Base-by-base conservation (phyloP, 257 asterid species). In the Primulina tabacum region DNA sequence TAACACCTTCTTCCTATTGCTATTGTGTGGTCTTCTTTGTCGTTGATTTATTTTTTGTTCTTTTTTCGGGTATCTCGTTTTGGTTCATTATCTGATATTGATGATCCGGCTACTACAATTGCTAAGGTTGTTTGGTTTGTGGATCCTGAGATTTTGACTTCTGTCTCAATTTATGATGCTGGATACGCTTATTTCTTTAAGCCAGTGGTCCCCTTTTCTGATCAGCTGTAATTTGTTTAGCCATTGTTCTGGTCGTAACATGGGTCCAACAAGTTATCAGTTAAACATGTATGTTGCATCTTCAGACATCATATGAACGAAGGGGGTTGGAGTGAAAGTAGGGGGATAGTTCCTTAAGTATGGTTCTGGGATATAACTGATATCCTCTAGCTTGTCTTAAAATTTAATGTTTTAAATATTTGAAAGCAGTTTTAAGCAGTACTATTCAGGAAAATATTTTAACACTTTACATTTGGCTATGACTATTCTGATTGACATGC, bases 71-170 rank as follows among this genome's bases (percentile, higher is more conserved):
- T 88, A 63, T 82, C 88, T 21, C 89, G 82, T 58, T 70, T 83
- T 68, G 92, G 96, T 71, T 88, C 95, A 58, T 73, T 87, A 69
- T 85, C 97, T 17, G 96, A 85, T 37, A 71, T 86, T 20, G 97
- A 90, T 81, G 97, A 90, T 73, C 77, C 89, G 75, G 75, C 95
- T 10, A 87, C 97, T 64, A 87, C 89, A 38, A 88, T 92, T 77
- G 82, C 89, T 43, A 90, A 90, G 87, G 97, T 89, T 63, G 68
- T 89, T 58, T 72, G 56, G 35, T 33, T 60, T 67, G 18, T 73
- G 79, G 68, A 60, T 65, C 64, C 40, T 63, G 43, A 17, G 50
- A 12, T 38, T 75, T 60, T 62, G 55, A 14, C 18, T 57, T 58
- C 50, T 64, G 7, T 64, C 69, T 37, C 50, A 7, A 8, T 74